Percentiles rank a stretch among this genome's conserved stretches.
phyloP scores from a whole-genome alignment of 768 basidiomycete species.

The Tulasnella sp. region DNA sequence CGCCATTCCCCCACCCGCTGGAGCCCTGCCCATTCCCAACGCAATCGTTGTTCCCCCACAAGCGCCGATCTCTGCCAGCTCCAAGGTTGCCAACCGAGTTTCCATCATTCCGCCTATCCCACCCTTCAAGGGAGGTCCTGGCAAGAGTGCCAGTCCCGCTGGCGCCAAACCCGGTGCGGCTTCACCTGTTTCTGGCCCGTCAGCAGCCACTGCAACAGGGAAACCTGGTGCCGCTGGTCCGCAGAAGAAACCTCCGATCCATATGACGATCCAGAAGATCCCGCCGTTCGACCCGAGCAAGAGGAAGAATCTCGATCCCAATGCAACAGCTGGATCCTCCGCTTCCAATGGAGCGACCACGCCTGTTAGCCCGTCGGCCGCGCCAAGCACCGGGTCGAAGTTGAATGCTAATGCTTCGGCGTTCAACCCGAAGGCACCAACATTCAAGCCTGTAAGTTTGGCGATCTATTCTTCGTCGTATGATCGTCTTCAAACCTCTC shows the following conservation, averaged over 20 bases:
- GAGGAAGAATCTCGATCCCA: constrained; percentile 12
- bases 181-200: constrained; percentile 22
- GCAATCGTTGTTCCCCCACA: neutral
- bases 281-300: constrained; percentile 81
- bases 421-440: constrained; percentile 76
- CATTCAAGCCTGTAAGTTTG: constrained; percentile 60
- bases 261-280: constrained; percentile 83
- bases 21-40: neutral
- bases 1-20: constrained; percentile 1
- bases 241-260: constrained; percentile 37
- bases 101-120: constrained; percentile 20
- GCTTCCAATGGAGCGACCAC: constrained; percentile 36
- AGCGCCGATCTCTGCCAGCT: neutral
- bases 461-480: neutral
- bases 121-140: constrained; percentile 26
- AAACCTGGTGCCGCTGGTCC: neutral
- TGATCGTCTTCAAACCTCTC: neutral
- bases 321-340: constrained; percentile 36
- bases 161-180: constrained; percentile 43
- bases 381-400: constrained; percentile 49
- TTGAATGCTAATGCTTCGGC: constrained; percentile 87
- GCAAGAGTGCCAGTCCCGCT: constrained; percentile 34
- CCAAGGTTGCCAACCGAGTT: constrained; percentile 1
- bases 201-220: constrained; percentile 27
- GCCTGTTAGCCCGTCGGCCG: constrained; percentile 49